A percentile compares a stretch with the other conserved stretches of the same genome.
Evolutionary conservation across 192 early-diverging fungal species (phyloP).

Genomic region (Coemansia asiatica): DNA sequence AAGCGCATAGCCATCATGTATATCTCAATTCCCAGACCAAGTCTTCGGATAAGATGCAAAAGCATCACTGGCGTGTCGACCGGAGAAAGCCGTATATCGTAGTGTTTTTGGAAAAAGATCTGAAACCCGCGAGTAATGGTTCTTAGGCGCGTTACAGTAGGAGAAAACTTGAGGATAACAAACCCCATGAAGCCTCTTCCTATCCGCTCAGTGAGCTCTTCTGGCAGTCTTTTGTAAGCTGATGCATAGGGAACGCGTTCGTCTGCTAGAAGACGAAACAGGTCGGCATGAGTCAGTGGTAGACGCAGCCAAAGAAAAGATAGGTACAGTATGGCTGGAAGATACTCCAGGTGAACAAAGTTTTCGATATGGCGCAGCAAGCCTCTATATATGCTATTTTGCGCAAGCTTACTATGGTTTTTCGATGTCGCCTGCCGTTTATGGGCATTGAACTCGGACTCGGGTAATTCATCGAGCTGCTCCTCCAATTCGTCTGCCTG

Average conservation of each 20-base stretch:
- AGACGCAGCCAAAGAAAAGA: slow-evolving; percentile 28
- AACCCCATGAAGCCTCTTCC: slow-evolving; percentile 19
- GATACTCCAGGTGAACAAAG: slow-evolving; percentile 34
- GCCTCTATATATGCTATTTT: background rate
- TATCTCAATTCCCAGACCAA: slow-evolving; percentile 21
- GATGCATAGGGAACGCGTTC: slow-evolving; percentile 42
- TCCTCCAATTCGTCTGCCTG: background rate
- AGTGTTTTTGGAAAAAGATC: slow-evolving; percentile 24
- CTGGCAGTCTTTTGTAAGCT: slow-evolving; percentile 18
- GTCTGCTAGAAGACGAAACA: slow-evolving; percentile 34
- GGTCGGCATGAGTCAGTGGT: slow-evolving; percentile 29
- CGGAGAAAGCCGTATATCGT: slow-evolving; percentile 19
- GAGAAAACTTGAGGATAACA: slow-evolving; percentile 17
- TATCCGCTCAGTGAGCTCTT: slow-evolving; percentile 15
- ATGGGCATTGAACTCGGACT: background rate
- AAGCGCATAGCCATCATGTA: slow-evolving; percentile 36
- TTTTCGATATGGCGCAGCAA: slow-evolving; percentile 15
- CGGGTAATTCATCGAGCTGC: too few species aligned
- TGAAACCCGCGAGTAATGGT: slow-evolving; percentile 10
- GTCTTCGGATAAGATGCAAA: slow-evolving; percentile 24
- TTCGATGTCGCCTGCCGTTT: background rate
- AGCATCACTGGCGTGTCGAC: slow-evolving; percentile 19
- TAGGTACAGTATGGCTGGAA: slow-evolving; percentile 36
- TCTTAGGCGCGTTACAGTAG: slow-evolving; percentile 10
- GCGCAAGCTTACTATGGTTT: background rate